phyloP scores from a whole-genome alignment of 2,329 filamentous ascomycete genomes.

The Plectosphaerella cucumerina region DNA sequence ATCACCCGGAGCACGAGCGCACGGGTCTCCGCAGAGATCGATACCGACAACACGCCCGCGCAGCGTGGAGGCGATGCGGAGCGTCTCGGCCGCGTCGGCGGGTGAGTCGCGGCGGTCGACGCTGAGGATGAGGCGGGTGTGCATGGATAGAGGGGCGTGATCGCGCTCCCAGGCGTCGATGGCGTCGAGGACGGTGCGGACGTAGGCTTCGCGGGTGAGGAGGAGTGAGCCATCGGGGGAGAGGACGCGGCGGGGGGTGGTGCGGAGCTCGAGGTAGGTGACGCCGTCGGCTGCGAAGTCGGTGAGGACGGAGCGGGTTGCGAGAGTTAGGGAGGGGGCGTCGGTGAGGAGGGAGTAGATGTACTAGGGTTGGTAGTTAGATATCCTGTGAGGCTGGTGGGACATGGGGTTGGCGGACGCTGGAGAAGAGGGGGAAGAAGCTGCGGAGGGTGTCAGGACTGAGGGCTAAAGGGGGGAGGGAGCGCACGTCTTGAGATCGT shows the following conservation, averaged over 20 bases:
- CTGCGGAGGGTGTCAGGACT: background rate
- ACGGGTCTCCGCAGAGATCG: constrained; percentile 75
- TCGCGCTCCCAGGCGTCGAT: constrained; percentile 48
- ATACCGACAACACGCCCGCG: constrained; percentile 59
- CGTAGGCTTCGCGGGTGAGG: constrained; percentile 60
- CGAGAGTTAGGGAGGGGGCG: constrained; percentile 51
- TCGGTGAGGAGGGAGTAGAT: constrained; percentile 74
- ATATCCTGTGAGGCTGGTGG: too few species aligned
- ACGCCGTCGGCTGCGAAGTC: constrained; percentile 70
- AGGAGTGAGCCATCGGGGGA: constrained; percentile 38
- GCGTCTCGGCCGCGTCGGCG: constrained; percentile 56
- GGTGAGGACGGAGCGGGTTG: constrained; percentile 60
- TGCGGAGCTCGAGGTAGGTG: constrained; percentile 74
- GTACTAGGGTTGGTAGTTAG: too few species aligned
- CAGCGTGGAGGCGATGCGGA: constrained; percentile 59
- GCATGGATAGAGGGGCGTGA: constrained; percentile 35
- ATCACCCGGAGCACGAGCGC: constrained; percentile 44
- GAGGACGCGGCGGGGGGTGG: constrained; percentile 57
- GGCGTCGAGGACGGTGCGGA: constrained; percentile 61
- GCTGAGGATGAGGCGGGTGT: constrained; percentile 66
- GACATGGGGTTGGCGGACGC: too few species aligned
- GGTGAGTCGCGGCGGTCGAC: constrained; percentile 63
- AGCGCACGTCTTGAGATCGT: constrained; percentile 61
- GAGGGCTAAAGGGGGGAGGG: too few species aligned
- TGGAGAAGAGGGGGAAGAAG: constrained; percentile 73